Percentiles rank a stretch among this genome's conserved stretches.
These are phyloP conservation scores for Plasmopara muralis DNA, from an alignment of 352 stramenopile genomes.

Conservation along the genomic window DNA sequence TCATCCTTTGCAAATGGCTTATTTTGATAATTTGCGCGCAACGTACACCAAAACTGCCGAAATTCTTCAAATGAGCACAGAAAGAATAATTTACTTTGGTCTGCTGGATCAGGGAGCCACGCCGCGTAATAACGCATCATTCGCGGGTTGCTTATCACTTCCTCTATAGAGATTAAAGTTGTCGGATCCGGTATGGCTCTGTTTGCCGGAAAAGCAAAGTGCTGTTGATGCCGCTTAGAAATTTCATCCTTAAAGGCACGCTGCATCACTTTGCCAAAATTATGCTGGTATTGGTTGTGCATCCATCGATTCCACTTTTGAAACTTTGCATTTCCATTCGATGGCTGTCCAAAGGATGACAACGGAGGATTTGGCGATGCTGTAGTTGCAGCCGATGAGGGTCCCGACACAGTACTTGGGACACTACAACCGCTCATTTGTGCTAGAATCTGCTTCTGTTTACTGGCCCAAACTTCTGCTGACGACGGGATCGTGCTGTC, in stretches of 20 bases:
- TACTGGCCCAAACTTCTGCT: slow-evolving; percentile 60
- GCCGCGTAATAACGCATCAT: slow-evolving; percentile 81
- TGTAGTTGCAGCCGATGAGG: slow-evolving; percentile 17
- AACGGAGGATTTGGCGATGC: slow-evolving; percentile 19
- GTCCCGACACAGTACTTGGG: slow-evolving; percentile 7
- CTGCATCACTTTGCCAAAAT: slow-evolving; percentile 64
- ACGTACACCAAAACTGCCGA: slow-evolving; percentile 62
- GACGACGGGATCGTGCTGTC: slow-evolving; percentile 40
- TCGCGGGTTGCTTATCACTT: slow-evolving; percentile 68
- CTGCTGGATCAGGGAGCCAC: slow-evolving; percentile 42
- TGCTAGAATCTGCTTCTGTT: slow-evolving; percentile 64
- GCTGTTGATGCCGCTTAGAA: slow-evolving; percentile 27
- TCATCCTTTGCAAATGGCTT: slow-evolving; percentile 77
- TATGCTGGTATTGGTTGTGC: slow-evolving; percentile 64
- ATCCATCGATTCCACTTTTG: slow-evolving; percentile 84
- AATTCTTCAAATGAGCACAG: slow-evolving; percentile 74
- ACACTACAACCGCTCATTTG: slow-evolving; percentile 35
- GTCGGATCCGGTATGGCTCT: slow-evolving; percentile 34
- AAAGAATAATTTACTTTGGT: slow-evolving; percentile 80
- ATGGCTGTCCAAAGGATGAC: slow-evolving; percentile 23
- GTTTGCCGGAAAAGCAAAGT: slow-evolving; percentile 25
- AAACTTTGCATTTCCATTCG: slow-evolving; percentile 57
- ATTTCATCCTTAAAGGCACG: slow-evolving; percentile 57
- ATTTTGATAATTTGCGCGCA: slow-evolving; percentile 57
- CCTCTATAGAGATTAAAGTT: slow-evolving; percentile 62